Evolutionary conservation across 768 basidiomycete genomes (phyloP), one percentile per base, ranked within the genome.

Genomic region (Xanthoconium stramineum): DNA sequence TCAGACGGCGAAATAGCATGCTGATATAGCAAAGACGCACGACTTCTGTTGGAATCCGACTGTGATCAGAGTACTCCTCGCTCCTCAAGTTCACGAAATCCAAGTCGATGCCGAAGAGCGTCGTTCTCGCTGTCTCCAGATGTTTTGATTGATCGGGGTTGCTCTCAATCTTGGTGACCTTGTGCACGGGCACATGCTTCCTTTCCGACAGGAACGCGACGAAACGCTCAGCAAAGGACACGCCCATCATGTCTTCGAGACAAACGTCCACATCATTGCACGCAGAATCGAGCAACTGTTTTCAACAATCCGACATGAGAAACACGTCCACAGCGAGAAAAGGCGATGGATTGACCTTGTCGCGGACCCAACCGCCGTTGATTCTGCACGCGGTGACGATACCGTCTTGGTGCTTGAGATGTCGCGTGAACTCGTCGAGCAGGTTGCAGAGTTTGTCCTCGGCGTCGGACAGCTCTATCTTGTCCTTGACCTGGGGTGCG

Each of bases 61-160:
- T 95, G 47, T 84, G 79, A 37, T 83, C 80, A 0, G 92, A 85
- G 73, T 99, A 99, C 59, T 88, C 91, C 71, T 99, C 97, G 59
- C 87, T 91, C 59, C 97, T 77, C 53, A 98, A 75, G 67, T 98
- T 98, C 3, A 98, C 97, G 59, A 97, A 85, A 70, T 99, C 97
- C 46, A 98, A 77, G 55, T 94, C 91, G 45, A 90, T 74, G 3
- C 82, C 94, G 52, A 91, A 76, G 35, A 98, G 74, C 42, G 82
- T 84, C 38, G 93, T 86, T 40, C 87, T 87, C 3, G 95, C 95
- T 1, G 97, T 98, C 74, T 98, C 96, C 32, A 99, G 80, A 73
- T 99, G 97, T 69, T 99, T 99, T 33, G 92, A 95, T 74, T 98
- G 96, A 40, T 94, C 94, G 0, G 97, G 96, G 67, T 98, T 98